Evolutionary conservation across 1,284 basidiomycete genomes (phyloP).

Genomic region (Vanrija sp.): DNA sequence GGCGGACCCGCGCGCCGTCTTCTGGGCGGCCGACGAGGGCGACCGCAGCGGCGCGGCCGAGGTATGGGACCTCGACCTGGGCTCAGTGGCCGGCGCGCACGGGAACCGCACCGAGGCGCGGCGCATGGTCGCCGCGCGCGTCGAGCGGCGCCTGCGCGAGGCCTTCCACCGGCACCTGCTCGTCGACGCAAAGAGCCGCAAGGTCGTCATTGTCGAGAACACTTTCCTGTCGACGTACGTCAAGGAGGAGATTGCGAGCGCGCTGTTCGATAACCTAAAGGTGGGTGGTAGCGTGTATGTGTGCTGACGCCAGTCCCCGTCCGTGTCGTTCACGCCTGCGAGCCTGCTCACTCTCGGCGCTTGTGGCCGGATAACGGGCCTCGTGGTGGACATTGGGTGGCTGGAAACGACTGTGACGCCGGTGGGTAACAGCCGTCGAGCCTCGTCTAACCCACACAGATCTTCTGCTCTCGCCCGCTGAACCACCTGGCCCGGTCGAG

Average conservation of each 20-base stretch:
- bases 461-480: constrained; percentile 79
- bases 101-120: constrained; percentile 62
- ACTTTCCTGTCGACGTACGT: constrained; percentile 78
- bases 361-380: constrained; percentile 80
- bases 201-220: constrained; percentile 86
- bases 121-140: constrained; percentile 61
- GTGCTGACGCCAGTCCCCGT: constrained; percentile 65
- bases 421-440: constrained; percentile 55
- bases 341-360: constrained; percentile 79
- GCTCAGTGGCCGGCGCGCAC: constrained; percentile 17
- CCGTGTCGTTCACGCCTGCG: constrained; percentile 84
- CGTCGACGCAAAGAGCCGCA: constrained; percentile 87
- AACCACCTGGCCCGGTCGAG: constrained; percentile 75
- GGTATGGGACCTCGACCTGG: constrained; percentile 43
- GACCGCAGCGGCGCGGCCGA: constrained; percentile 17
- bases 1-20: constrained; percentile 45
- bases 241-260: constrained; percentile 79
- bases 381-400: constrained; percentile 88
- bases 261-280: constrained; percentile 86
- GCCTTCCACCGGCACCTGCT: constrained; percentile 87
- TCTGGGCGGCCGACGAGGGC: constrained; percentile 25
- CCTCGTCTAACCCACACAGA: constrained; percentile 53
- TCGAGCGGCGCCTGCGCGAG: constrained; percentile 65
- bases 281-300: constrained; percentile 49
- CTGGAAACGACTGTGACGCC: constrained; percentile 83